These are phyloP conservation scores for Salix koriyanagi DNA, from an alignment of 345 rosid genomes.

Conservation along the genomic window DNA sequence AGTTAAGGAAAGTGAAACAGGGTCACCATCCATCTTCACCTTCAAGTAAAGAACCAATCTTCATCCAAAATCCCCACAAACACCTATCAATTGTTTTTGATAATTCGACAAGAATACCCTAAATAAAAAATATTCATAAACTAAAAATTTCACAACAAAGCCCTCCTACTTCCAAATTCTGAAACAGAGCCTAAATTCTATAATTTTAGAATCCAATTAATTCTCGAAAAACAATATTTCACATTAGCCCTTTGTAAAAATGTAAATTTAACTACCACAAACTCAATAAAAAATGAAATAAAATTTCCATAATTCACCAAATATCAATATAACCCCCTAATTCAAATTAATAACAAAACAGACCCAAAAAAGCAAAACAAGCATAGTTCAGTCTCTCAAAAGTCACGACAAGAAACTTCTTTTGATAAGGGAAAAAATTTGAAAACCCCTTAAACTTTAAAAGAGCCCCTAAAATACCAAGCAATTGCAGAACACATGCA, in stretches of 20 bases:
- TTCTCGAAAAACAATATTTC: not conserved
- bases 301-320: not conserved
- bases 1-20: constrained; percentile 18
- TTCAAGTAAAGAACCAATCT: constrained; percentile 7
- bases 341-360: not conserved
- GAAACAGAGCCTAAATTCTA: not conserved
- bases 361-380: not conserved
- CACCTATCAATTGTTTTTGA: constrained; percentile 11
- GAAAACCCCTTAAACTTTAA: not conserved
- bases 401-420: not conserved
- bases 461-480: not conserved
- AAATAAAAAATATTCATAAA: not conserved
- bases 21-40: not conserved
- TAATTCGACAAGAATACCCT: not conserved
- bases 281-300: not conserved
- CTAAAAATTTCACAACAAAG: not conserved
- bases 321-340: not conserved
- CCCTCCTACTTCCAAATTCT: not conserved
- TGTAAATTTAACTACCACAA: not conserved
- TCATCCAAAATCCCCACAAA: not conserved
- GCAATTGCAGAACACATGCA: not conserved
- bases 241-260: not conserved
- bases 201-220: not conserved
- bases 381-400: not conserved
- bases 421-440: not conserved